phyloP scores from a whole-genome alignment of 1,139 yeast genomes.

The Saccharomyces hybrid region DNA sequence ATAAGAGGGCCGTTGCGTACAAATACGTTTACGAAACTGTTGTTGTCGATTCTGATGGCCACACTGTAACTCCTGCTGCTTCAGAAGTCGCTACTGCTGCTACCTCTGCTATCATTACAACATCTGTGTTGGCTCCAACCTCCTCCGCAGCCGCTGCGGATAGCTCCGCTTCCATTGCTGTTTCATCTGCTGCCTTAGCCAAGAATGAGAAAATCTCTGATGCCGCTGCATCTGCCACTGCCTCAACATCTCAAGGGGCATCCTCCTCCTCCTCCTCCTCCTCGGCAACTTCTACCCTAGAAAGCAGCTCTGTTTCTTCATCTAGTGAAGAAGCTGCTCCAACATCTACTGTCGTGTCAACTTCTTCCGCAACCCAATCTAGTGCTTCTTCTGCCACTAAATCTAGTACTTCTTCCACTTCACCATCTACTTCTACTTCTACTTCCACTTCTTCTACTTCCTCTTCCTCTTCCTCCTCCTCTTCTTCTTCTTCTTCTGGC shows the following conservation, averaged over 20 bases:
- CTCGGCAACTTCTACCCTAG: conserved; percentile 20
- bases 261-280: conserved; percentile 20
- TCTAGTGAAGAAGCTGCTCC: conserved; percentile 6
- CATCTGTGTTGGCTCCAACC: conserved; percentile 23
- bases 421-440: conserved; percentile 28
- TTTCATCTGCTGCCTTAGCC: not conserved
- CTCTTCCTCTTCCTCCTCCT: conserved; percentile 25
- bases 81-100: conserved; percentile 7
- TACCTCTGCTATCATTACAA: conserved; percentile 18
- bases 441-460: conserved; percentile 15
- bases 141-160: not conserved
- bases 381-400: conserved; percentile 15
- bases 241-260: conserved; percentile 25
- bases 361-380: not conserved
- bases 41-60: conserved; percentile 61
- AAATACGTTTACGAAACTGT: conserved; percentile 74
- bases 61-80: conserved; percentile 31
- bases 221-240: conserved; percentile 19
- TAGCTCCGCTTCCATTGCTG: conserved; percentile 3
- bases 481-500: conserved; percentile 29
- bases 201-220: not conserved
- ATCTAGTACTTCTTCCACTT: conserved; percentile 35
- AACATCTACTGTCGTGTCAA: not conserved
- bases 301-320: conserved; percentile 7
- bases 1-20: conserved; percentile 68